phyloP scores from a whole-genome alignment of 306 rosid species.

The Quercus aquifolioides region DNA sequence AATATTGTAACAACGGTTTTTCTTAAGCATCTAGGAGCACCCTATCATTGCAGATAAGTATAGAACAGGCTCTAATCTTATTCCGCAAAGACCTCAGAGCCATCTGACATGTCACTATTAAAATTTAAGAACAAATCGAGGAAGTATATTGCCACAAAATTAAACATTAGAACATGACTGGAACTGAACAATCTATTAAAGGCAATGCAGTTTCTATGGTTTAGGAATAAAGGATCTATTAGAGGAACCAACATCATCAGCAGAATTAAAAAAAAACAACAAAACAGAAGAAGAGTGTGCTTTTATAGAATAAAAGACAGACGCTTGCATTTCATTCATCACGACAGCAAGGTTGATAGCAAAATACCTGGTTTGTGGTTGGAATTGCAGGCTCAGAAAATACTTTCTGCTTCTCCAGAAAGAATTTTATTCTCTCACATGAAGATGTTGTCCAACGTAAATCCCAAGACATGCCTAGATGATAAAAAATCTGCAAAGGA shows the following conservation, averaged over 20 bases:
- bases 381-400: constrained; percentile 63
- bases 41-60: neutral
- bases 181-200: neutral
- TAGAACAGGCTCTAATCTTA: neutral
- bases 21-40: neutral
- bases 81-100: neutral
- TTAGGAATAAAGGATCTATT: neutral
- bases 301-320: neutral
- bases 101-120: neutral
- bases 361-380: constrained; percentile 64
- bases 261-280: neutral
- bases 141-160: neutral
- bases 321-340: neutral
- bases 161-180: neutral
- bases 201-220: neutral
- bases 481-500: constrained; percentile 66
- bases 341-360: constrained; percentile 9
- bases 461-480: constrained; percentile 88
- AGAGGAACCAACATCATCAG: constrained; percentile 16
- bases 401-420: constrained; percentile 36
- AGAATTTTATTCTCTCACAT: constrained; percentile 25
- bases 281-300: neutral
- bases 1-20: neutral
- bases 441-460: constrained; percentile 65
- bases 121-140: neutral